A percentile compares a stretch with the other conserved stretches of the same genome.
phyloP scores from a whole-genome alignment of 2,329 filamentous ascomycete species.

The Colletotrichum tamarilloi region DNA sequence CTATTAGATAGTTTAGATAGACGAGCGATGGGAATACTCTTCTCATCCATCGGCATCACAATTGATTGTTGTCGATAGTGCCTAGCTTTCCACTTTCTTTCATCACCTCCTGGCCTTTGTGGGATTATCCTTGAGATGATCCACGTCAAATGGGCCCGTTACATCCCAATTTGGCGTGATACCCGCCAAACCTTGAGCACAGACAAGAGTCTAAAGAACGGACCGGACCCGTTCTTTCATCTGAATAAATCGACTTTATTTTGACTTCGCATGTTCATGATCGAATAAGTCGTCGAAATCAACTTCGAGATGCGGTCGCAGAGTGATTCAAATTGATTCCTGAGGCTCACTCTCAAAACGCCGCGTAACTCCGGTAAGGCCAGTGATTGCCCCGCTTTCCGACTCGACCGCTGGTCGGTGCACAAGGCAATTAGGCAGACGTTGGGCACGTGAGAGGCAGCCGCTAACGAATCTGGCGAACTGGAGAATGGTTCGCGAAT shows the following conservation, averaged over 20 bases:
- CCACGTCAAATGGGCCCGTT: not conserved
- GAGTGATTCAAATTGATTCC: too few species aligned
- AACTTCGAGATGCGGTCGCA: too few species aligned
- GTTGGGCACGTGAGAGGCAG: not conserved
- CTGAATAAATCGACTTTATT: not conserved
- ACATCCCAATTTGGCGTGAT: not conserved
- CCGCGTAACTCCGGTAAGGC: too few species aligned
- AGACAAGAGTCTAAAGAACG: not conserved
- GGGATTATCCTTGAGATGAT: not conserved
- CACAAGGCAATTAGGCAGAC: not conserved
- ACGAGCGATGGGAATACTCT: not conserved
- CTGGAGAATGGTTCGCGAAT: not conserved
- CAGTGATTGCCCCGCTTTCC: rapidly evolving
- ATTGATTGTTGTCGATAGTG: not conserved
- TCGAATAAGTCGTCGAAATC: too few species aligned
- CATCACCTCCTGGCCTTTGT: not conserved
- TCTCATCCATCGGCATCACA: not conserved
- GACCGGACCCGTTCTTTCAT: not conserved
- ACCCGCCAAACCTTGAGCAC: not conserved
- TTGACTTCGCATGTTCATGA: not conserved
- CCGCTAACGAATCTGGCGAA: not conserved
- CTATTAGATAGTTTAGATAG: too few species aligned
- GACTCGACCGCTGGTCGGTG: not conserved
- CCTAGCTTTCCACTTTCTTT: not conserved
- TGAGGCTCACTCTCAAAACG: too few species aligned